These are phyloP conservation scores for Eucommia ulmoides DNA, from an alignment of 257 asterid species.

Conservation along the genomic window DNA sequence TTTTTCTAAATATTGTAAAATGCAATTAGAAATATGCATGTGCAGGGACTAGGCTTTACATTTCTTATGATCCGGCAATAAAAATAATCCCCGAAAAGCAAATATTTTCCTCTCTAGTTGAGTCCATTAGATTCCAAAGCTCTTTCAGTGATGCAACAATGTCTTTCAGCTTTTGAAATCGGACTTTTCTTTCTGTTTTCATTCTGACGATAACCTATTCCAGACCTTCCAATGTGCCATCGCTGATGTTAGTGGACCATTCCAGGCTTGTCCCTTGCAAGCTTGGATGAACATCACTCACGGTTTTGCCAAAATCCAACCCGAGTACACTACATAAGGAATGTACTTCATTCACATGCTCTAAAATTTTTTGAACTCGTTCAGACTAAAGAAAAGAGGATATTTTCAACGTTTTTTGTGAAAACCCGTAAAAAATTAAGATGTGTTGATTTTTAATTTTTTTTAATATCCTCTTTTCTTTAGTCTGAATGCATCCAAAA, in stretches of 20 bases:
- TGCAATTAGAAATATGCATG: too few species aligned
- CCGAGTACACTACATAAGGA: conserved; percentile 61
- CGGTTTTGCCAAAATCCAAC: conserved; percentile 70
- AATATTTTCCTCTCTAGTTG: conserved; percentile 45
- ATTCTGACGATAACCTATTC: conserved; percentile 51
- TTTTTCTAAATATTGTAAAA: too few species aligned
- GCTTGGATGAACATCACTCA: conserved; percentile 80
- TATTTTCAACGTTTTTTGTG: too few species aligned
- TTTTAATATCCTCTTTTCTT: conserved; percentile 12
- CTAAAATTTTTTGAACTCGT: conserved; percentile 69
- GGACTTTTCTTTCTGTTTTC: conserved; percentile 62
- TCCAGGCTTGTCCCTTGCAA: conserved; percentile 51
- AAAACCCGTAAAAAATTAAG: too few species aligned
- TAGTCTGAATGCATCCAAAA: conserved; percentile 83
- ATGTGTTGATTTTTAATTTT: too few species aligned
- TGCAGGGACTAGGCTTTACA: too few species aligned
- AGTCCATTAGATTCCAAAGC: conserved; percentile 90
- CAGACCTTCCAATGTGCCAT: conserved; percentile 66
- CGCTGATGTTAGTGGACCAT: conserved; percentile 67
- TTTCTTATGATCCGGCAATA: conserved; percentile 32
- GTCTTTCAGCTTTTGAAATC: conserved; percentile 81
- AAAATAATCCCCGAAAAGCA: conserved; percentile 45
- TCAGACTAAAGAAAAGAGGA: conserved; percentile 48
- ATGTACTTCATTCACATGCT: conserved; percentile 77
- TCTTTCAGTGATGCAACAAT: conserved; percentile 54